Base-by-base conservation (phyloP, 148 eudicot species). In the Chenopodium suecicum region DNA sequence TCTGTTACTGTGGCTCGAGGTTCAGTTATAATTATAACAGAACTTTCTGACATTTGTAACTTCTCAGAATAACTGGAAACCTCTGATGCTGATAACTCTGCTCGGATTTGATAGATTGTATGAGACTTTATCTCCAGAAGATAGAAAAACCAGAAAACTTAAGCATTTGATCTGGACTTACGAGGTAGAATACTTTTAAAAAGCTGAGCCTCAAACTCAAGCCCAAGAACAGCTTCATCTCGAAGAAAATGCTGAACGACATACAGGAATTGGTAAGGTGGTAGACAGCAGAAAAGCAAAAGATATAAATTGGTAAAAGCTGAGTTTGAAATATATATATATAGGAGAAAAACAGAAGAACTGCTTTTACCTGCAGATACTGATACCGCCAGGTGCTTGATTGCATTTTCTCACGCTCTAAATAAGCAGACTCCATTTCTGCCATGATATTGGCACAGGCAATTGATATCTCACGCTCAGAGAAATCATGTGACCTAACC, bases 181-280 rank as follows among this genome's bases (percentile, higher is more conserved):
- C 97, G 76, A 19, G 94, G 93, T 84, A 94, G 83, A 79, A 92
- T 86, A 80, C 89, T 88, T 86, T 94, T 91, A 62, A 87, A 92
- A 46, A 94, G 97, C 79, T 92, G 87, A 47, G 98, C 98, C 83
- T 94, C 95, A 62, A 87, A 89, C 83, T 94, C 97, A 32, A 92
- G 80, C 47, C 94, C 94, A 77, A 94, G 87, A 82, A 91, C 94
- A 79, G 91, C 94, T 83, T 90, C 93, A 79, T 88, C 79, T 46
- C 90, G 90, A 32, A 94, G 94, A 88, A 94, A 94, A 89, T 92
- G 97, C 97, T 92, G 90, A 46, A 74, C 2, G 46, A 27, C 31
- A 75, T n/a, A 46, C 76, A 46, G 48, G 41, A 19, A 62, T 62
- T 17, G 52, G 14, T 54, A 72, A 66, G 37, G 20, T 1, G 54